Conservation (phyloP, 129 eudicot species). For the Centaurea solstitialis region DNA sequence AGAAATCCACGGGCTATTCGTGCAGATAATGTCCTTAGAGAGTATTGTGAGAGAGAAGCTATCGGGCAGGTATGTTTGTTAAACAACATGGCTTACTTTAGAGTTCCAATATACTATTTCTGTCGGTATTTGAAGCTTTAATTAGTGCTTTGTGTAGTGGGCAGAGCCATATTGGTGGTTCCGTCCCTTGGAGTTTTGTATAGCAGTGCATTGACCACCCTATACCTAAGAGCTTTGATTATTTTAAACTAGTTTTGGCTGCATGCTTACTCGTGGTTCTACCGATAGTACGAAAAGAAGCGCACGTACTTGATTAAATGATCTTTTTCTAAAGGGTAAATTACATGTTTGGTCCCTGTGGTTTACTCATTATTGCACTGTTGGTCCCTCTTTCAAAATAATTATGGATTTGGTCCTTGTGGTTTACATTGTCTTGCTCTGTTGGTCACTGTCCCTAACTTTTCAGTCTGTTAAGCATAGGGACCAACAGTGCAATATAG, state of each 20-base stretch:
- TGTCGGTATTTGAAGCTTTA: background rate
- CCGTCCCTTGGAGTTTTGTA: background rate
- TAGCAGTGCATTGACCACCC: background rate
- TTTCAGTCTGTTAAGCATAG: too few species aligned
- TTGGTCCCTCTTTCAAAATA: too few species aligned
- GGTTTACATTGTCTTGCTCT: too few species aligned
- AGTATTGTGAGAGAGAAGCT: conserved; percentile 86
- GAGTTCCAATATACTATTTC: background rate
- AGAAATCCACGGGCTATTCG: conserved; percentile 91
- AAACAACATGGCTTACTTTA: background rate
- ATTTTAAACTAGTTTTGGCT: background rate
- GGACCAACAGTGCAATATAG: too few species aligned
- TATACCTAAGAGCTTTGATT: background rate
- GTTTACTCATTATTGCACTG: too few species aligned
- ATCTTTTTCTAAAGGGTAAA: background rate
- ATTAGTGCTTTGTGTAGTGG: background rate
- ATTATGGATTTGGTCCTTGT: too few species aligned
- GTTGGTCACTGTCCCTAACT: too few species aligned
- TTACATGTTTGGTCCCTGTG: too few species aligned
- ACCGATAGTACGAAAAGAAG: background rate
- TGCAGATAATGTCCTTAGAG: conserved; percentile 75
- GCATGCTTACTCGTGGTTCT: background rate
- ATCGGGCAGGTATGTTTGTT: conserved; percentile 72
- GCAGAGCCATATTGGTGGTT: background rate
- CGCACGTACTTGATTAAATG: background rate